Base-by-base conservation (phyloP, 106 monocot species). In the Allium cepa region DNA sequence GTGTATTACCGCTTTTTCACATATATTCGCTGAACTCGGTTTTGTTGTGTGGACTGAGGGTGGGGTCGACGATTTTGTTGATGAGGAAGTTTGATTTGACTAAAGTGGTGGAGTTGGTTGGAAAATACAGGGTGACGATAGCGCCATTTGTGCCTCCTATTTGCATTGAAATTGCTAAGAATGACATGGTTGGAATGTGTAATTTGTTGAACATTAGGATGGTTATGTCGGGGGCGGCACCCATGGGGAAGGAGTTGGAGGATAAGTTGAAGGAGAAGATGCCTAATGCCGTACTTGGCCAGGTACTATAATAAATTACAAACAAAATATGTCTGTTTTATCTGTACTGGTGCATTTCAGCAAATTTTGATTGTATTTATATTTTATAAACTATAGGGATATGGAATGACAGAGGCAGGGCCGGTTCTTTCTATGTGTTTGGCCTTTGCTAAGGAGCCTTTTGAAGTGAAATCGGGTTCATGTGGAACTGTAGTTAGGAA, bases 361-460 rank as follows among this genome's bases (percentile, higher is more conserved):
- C 36, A 4, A 36, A 36, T 36, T 36, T 36, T 36, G 36, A 36
- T 36, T 36, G 36, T 36, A 1, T 36, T 4, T n/a, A 36, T 36
- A 22, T 0, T 36, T 4, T n/a, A 36, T 36, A 22, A 22, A 22
- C 10, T 5, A 7, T 67, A 91, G 87, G 91, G 91, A 4, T 92
- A 92, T 50, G 91, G 91, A 4, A 92, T 92, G 91, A 92, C 91
- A 3, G 87, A 91, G 63, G 91, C 87, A 0, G 87, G 81, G 14
- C 83, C 90, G 1, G 90, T 85, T 22, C 72, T 91, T 0, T 66
- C 87, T 0, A 87, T 91, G 87, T 84, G 87, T 56, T 67, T 87
- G 15, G 84, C 79, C 0, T 92, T 92, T 50, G 91, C 91, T 9
- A 92, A 87, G 76, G 84, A 87, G 67, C 87, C 87, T 7, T 80